phyloP scores from a whole-genome alignment of 768 basidiomycete genomes.

The Boletus subparvulus region DNA sequence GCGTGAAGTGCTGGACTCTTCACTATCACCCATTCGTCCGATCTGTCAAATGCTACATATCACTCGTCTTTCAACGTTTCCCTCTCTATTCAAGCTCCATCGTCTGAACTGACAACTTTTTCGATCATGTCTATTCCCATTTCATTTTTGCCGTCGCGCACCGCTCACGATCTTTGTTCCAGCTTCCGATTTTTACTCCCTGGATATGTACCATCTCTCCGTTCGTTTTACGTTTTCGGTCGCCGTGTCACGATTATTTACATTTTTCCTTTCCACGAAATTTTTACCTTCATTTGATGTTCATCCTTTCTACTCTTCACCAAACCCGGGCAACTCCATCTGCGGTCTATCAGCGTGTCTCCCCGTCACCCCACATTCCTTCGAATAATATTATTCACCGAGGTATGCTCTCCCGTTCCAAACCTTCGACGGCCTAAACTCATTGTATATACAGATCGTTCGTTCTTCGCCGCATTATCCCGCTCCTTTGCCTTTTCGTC shows the following conservation, averaged over 20 bases:
- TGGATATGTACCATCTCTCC: constrained; percentile 4
- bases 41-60: constrained; percentile 15
- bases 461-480: neutral
- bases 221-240: constrained; percentile 3
- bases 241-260: neutral
- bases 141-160: neutral
- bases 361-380: constrained; percentile 1
- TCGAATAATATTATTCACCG: constrained; percentile 9
- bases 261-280: constrained; percentile 2
- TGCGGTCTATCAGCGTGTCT: neutral
- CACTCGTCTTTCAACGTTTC: neutral
- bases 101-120: neutral
- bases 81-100: neutral
- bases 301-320: neutral
- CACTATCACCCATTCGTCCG: neutral
- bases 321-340: neutral
- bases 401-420: constrained; percentile 13
- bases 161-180: constrained; percentile 5
- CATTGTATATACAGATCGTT: constrained; percentile 1
- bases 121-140: neutral
- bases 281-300: neutral
- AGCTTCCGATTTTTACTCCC: neutral
- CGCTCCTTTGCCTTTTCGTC: constrained; percentile 7
- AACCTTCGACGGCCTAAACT: neutral
- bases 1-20: constrained; percentile 6